Base-by-base conservation (phyloP, 192 early-diverging fungal genomes). In the Coemansia aciculifera region DNA sequence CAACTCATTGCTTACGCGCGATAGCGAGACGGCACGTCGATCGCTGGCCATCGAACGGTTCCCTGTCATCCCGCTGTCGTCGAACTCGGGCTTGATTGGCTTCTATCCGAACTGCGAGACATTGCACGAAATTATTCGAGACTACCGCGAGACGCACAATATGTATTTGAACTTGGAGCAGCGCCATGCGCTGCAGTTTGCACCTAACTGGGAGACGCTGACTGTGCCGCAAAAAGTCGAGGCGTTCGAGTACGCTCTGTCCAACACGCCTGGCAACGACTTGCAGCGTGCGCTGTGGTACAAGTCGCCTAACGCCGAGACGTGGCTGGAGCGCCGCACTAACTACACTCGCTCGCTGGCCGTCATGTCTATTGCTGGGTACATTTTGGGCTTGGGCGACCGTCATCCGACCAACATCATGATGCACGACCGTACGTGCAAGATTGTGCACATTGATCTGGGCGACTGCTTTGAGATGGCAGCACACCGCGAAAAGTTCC, bases 301-400 rank as follows among this genome's bases (percentile, higher is more conserved):
- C 61, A 96, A 94, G 86, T 94, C 92, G 76, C 90, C 91, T 39
- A 96, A 95, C 66, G 97, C 97, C 2, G 97, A 99, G 83, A 89
- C 91, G 6, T 99, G 97, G 97, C 73, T 98, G 37, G 95, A 97
- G 71, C 82, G 94, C 23, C 86, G 97, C 24, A 99, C 95, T 5
- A 98, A 93, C 68, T 99, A 97, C 74, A 98, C 96, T 1, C 73
- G 97, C 54, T 95, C 94, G 5, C 83, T 99, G 63, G 97, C 95
- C 5, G 90, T 94, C 11, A 99, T 97, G 95, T 99, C 97, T 0
- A 98, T 99, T 91, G 95, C 95, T 8, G 97, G 97, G 9, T 99
- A 99, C 78, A 93, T 99, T 17, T 84, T 99, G n/a, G 97, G 97
- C 23, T 76, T 99, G 36, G 97, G 97, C 3, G 97, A 99, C 84